Percentiles rank a stretch among this genome's conserved stretches.
Conservation (phyloP, 1,284 basidiomycete species). For the Coniophora puteana region DNA sequence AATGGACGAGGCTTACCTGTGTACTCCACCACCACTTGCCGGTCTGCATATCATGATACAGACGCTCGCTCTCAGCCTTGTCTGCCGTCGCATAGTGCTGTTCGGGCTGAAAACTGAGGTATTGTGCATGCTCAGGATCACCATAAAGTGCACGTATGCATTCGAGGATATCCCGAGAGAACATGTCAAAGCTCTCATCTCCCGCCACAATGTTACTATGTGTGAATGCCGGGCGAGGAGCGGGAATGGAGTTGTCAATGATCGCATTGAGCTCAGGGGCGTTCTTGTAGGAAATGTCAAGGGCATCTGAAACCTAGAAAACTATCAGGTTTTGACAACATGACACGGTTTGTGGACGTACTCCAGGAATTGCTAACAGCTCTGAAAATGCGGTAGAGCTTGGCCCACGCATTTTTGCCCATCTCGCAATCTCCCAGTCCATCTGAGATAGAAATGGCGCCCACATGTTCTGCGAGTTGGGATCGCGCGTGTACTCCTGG, state of each 20-base stretch:
- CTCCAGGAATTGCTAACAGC: conserved; percentile 14
- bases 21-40: conserved; percentile 36
- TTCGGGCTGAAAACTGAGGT: conserved; percentile 27
- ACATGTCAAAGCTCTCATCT: background rate
- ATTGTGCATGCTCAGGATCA: no score
- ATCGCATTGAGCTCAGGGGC: conserved; percentile 26
- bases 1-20: conserved; percentile 23
- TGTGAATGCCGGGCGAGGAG: background rate
- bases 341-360: conserved; percentile 5
- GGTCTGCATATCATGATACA: conserved; percentile 34
- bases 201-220: background rate
- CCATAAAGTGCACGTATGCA: background rate
- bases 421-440: conserved; percentile 16
- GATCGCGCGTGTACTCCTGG: no score
- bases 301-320: conserved; percentile 6
- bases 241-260: conserved; percentile 20
- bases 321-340: background rate
- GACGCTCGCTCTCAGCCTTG: conserved; percentile 10
- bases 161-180: background rate
- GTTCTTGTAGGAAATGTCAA: conserved; percentile 27
- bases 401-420: conserved; percentile 15
- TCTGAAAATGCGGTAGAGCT: conserved; percentile 15
- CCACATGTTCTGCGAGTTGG: no score
- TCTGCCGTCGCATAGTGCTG: conserved; percentile 26
- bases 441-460: conserved; percentile 12